These are phyloP conservation scores for Acer saccharum DNA, from an alignment of 345 rosid species.

Conservation along the genomic window DNA sequence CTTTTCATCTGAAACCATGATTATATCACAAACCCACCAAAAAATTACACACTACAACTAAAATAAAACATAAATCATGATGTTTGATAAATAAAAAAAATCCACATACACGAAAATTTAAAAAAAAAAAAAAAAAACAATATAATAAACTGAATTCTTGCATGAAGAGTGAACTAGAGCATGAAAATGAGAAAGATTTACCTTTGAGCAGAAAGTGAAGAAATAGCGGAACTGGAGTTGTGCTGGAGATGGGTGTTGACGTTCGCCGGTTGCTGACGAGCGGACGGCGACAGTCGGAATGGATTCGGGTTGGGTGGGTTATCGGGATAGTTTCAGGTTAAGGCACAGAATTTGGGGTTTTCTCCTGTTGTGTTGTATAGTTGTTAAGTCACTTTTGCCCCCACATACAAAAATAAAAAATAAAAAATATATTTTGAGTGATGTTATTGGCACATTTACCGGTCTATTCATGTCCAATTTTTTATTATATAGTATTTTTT, in stretches of 20 bases:
- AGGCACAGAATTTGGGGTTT: too few species aligned
- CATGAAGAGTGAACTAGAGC: neutral
- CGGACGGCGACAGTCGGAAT: too few species aligned
- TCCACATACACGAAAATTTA: neutral
- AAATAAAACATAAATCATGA: neutral
- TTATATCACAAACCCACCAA: neutral
- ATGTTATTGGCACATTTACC: too few species aligned
- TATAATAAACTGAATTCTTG: neutral
- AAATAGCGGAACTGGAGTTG: neutral
- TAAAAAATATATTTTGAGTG: too few species aligned
- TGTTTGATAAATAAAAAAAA: neutral
- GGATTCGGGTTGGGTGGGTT: too few species aligned
- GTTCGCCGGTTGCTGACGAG: too few species aligned
- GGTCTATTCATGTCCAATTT: too few species aligned
- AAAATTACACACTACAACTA: neutral
- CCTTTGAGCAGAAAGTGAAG: conserved; percentile 8
- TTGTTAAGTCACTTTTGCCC: too few species aligned
- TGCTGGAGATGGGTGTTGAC: neutral
- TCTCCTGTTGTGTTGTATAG: too few species aligned
- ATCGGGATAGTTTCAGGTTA: too few species aligned
- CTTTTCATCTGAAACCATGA: neutral
- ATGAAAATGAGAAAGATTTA: neutral
- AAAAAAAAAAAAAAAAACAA: neutral
- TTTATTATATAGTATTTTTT: too few species aligned
- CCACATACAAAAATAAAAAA: too few species aligned